Percentiles rank a stretch among this genome's conserved stretches.
Conservation (phyloP, 176 grass and related monocot genomes). For the Carex pumila region DNA sequence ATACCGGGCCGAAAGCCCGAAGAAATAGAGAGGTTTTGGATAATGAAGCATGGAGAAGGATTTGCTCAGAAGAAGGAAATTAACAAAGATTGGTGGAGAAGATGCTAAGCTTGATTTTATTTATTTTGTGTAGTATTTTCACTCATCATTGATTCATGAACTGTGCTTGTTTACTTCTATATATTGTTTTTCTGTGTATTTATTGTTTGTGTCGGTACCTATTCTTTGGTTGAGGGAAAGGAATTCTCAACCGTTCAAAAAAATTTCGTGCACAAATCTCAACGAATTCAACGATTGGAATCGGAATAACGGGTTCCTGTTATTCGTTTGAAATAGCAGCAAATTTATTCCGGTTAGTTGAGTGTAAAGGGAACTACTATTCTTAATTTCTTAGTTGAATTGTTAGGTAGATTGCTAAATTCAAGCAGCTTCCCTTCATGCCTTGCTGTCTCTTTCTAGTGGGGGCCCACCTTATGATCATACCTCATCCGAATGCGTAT, state of each 20-base stretch:
- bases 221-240: neutral
- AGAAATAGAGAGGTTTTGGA: slow-evolving; percentile 43
- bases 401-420: neutral
- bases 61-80: slow-evolving; percentile 16
- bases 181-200: too few relatives aligned
- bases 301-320: too few relatives aligned
- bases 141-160: neutral
- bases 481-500: neutral
- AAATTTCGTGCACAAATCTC: too few relatives aligned
- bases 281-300: too few relatives aligned
- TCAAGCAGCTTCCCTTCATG: too few relatives aligned
- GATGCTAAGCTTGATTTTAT: neutral
- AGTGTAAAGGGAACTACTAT: neutral
- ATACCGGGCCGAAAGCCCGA: slow-evolving; percentile 24
- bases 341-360: neutral
- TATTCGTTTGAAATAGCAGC: too few relatives aligned
- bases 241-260: too few relatives aligned
- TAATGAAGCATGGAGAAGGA: slow-evolving; percentile 30
- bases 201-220: neutral
- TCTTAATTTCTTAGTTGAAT: too few relatives aligned
- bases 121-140: neutral
- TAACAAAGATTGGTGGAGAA: slow-evolving; percentile 8
- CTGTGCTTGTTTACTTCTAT: neutral
- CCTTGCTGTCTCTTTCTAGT: neutral
- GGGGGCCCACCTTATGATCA: neutral